A percentile compares a stretch with the other conserved stretches of the same genome.
phyloP scores from a whole-genome alignment of 2,329 filamentous ascomycete species.

The Hypoxylon sp. region DNA sequence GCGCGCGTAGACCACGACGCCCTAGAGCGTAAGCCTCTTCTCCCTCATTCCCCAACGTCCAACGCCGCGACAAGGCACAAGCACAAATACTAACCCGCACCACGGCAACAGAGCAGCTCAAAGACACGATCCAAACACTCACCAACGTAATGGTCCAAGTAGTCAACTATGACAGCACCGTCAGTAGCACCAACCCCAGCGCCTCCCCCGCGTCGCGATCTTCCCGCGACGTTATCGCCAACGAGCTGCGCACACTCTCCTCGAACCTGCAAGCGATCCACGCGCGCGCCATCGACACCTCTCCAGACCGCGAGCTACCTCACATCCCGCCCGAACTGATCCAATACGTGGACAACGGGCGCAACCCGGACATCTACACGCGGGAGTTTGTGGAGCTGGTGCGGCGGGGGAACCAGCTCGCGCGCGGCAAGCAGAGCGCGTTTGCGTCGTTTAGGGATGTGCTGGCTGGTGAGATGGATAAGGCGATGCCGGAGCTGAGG shows the following conservation, averaged over 20 bases:
- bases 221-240: slow-evolving; percentile 69
- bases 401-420: slow-evolving; percentile 75
- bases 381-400: slow-evolving; percentile 80
- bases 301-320: slow-evolving; percentile 58
- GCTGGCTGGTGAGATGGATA: slow-evolving; percentile 70
- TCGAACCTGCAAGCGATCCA: slow-evolving; percentile 59
- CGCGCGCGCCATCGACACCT: slow-evolving; percentile 57
- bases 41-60: neutral
- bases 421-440: slow-evolving; percentile 74
- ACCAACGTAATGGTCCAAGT: slow-evolving; percentile 67
- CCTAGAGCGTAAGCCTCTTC: slow-evolving; percentile 54
- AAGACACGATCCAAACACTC: slow-evolving; percentile 56
- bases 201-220: slow-evolving; percentile 52
- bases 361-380: slow-evolving; percentile 82
- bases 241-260: slow-evolving; percentile 64
- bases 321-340: slow-evolving; percentile 74
- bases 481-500: slow-evolving; percentile 72
- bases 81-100: slow-evolving; percentile 1
- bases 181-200: slow-evolving; percentile 13
- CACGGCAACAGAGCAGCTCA: slow-evolving; percentile 52
- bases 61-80: neutral
- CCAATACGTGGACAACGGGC: slow-evolving; percentile 78
- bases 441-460: slow-evolving; percentile 74
- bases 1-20: slow-evolving; percentile 54
- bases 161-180: slow-evolving; percentile 68